Evolutionary conservation across 768 basidiomycete species (phyloP).

Genomic region (Termitomyces sp.): DNA sequence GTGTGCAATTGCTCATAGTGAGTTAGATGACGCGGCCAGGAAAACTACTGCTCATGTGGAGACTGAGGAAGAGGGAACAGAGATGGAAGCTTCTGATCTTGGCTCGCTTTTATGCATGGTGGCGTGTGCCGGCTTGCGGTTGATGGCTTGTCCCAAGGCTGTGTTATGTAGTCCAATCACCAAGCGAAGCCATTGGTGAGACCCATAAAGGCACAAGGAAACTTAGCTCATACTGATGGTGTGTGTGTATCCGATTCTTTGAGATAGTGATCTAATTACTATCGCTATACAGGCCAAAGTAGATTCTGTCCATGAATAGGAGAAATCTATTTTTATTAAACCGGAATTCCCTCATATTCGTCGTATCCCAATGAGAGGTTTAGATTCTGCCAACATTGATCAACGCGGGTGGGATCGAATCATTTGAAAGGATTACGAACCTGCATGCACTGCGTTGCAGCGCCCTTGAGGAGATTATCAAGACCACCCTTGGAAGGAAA

Average conservation of each 20-base stretch:
- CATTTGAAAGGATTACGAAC: slow-evolving; percentile 32
- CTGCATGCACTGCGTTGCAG: slow-evolving; percentile 98
- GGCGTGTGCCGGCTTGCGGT: background rate
- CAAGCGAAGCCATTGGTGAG: background rate
- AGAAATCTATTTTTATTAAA: background rate
- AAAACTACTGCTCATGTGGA: background rate
- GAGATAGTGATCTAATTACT: background rate
- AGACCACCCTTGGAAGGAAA: slow-evolving; percentile 63
- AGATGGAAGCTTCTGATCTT: background rate
- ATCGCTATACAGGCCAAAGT: background rate
- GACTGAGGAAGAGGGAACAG: background rate
- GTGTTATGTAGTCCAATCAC: slow-evolving; percentile 2
- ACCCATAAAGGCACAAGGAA: background rate
- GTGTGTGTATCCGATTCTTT: background rate
- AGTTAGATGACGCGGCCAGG: background rate
- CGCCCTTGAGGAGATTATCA: slow-evolving; percentile 96
- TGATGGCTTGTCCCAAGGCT: slow-evolving; percentile 12
- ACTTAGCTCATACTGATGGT: background rate
- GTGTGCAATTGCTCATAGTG: background rate
- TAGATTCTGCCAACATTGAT: slow-evolving; percentile 54
- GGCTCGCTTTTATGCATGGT: background rate
- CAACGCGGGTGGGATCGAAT: background rate
- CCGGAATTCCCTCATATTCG: slow-evolving; percentile 75
- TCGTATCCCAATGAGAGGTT: slow-evolving; percentile 87
- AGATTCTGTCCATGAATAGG: background rate